Base-by-base conservation (phyloP, 148 eudicot species). In the Vaccinium macrocarpon region DNA sequence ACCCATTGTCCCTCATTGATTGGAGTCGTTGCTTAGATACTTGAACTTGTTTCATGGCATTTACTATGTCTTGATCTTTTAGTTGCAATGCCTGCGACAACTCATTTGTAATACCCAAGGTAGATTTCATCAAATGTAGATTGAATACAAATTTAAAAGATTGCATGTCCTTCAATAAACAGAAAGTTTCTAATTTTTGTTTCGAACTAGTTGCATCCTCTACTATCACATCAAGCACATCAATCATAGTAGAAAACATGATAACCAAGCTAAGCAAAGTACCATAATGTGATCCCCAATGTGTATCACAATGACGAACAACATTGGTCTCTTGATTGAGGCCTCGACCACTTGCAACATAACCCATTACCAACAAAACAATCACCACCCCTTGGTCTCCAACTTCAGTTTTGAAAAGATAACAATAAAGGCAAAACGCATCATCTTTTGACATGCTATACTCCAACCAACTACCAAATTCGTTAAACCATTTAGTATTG, bases 341-440 rank as follows among this genome's bases (percentile, higher is more conserved):
- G 51, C 87, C 83, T n/a, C 29, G 8, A 0, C 86, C 86, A 62
- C 50, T 88, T 59, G 23, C 6, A 64, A 81, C 35, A 18, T 83
- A 85, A 29, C 2, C 35, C 82, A 14, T 57, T 84, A 25, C 74
- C 68, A n/a, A 87, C 57, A 66, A 84, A 81, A 0, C 42, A 21
- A 8, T 81, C 76, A 66, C 83, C 59, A 42, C 83, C 53, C n/a
- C 83, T 62, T 48, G 79, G 1, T 76, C 46, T 19, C 56, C 57
- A 4, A 48, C 1, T 2, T 48, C 18, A 2, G 8, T 12, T 49
- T 48, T 48, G 42, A 80, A 80, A 57, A 64, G 56, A 38, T 81
- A 53, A 13, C 57, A 53, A 53, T 50, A 50, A 50, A 50, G 52
- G 11, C 52, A 50, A 50, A 50, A 50, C 12, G 76, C 10, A 27